phyloP scores from a whole-genome alignment of 2,329 filamentous ascomycete genomes.

The Phialophora macrospora region DNA sequence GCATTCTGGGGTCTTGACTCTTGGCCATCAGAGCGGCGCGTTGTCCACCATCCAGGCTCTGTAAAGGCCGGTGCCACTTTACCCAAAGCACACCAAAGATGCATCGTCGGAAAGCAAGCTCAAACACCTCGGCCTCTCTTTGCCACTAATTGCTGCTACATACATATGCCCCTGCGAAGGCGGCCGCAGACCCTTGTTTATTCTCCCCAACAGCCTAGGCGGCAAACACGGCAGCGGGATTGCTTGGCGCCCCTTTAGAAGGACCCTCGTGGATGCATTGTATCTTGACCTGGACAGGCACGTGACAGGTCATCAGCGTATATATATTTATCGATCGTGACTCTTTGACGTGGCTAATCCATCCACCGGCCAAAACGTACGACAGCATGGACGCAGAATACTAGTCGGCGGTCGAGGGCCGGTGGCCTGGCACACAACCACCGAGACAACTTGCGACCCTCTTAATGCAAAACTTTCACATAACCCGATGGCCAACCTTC shows the following conservation, averaged over 20 bases:
- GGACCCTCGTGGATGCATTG: too few relatives aligned
- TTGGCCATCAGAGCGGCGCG: too few relatives aligned
- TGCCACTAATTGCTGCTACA: too few relatives aligned
- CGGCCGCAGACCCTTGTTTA: too few relatives aligned
- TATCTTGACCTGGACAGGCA: too few relatives aligned
- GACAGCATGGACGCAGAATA: neutral
- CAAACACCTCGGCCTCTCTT: neutral
- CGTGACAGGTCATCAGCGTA: neutral
- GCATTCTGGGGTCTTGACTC: neutral
- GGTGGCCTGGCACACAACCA: neutral
- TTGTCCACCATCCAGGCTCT: neutral
- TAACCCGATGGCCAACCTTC: slow-evolving; percentile 16
- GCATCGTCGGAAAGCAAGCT: neutral
- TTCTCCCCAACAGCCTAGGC: too few relatives aligned
- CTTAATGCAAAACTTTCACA: slow-evolving; percentile 12
- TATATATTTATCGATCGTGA: neutral
- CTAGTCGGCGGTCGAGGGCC: neutral
- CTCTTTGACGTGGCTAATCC: neutral
- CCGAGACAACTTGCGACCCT: too few relatives aligned
- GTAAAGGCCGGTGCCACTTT: neutral
- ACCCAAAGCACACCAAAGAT: too few relatives aligned
- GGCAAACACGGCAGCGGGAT: neutral
- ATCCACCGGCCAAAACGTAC: neutral
- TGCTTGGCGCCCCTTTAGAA: neutral
- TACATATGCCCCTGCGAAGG: too few relatives aligned